Conservation (phyloP, 805 yeast genomes). For the Peterozyma toletana region DNA sequence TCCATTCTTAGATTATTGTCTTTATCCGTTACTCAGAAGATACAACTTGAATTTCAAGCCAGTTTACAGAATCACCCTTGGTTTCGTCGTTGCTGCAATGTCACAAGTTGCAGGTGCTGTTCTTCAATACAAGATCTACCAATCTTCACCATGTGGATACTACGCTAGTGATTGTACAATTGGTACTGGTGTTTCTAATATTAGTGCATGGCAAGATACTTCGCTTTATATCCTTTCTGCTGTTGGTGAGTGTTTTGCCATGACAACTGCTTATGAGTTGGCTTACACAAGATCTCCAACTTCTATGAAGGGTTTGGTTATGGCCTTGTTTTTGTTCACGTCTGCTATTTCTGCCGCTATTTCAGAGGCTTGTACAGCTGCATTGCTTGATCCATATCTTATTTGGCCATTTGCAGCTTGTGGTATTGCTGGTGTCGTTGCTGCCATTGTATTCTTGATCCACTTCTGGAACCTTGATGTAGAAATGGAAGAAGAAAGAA, state of each 20-base stretch:
- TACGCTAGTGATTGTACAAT: conserved; percentile 17
- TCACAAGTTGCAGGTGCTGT: conserved; percentile 45
- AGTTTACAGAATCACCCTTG: conserved; percentile 36
- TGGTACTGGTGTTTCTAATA: conserved; percentile 16
- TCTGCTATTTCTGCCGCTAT: conserved; percentile 41
- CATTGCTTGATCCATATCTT: conserved; percentile 31
- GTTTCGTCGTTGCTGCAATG: conserved; percentile 37
- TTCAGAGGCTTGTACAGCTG: conserved; percentile 31
- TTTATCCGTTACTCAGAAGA: conserved; percentile 42
- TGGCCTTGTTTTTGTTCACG: conserved; percentile 26
- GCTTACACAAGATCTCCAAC: conserved; percentile 41
- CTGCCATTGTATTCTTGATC: conserved; percentile 21
- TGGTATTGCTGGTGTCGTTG: conserved; percentile 27
- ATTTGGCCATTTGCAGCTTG: conserved; percentile 35
- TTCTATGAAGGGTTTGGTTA: conserved; percentile 36
- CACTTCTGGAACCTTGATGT: conserved; percentile 24
- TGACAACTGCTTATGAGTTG: conserved; percentile 35
- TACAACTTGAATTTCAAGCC: conserved; percentile 34
- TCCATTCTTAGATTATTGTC: conserved; percentile 38
- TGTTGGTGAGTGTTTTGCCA: conserved; percentile 39
- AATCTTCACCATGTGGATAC: conserved; percentile 45
- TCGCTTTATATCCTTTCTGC: conserved; percentile 28
- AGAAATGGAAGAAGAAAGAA: conserved; percentile 16
- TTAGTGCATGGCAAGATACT: conserved; percentile 18
- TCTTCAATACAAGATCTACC: conserved; percentile 39